Evolutionary conservation across 768 basidiomycete species (phyloP), one percentile per base, ranked within the genome.

Genomic region (Auricularia heimuer): DNA sequence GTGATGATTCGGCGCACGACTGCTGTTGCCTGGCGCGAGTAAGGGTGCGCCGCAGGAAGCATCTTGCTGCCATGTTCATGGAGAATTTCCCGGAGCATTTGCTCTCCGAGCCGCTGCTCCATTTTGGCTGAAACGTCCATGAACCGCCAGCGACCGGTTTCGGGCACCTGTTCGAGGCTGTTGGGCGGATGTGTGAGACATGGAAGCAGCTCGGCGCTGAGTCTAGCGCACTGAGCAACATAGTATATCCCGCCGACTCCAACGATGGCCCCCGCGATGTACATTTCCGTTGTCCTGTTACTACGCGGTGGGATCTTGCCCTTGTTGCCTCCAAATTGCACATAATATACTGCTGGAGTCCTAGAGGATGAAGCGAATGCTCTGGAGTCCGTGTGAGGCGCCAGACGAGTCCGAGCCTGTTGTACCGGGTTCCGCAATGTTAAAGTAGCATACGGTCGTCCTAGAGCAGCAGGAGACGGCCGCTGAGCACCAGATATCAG

Each of bases 121-220:
- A 74, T 75, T 62, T 78, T 77, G 0, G 81, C 80, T 51, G 81
- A 81, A 3, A 87, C 80, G 71, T 90, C 88, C 84, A 98, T 96
- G 73, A 95, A 97, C 24, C 95, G 76, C 83, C 88, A 88, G 64
- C 95, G 77, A 0, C 93, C 92, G 0, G 92, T 95, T 72, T 94
- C 88, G 2, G 89, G 86, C 0, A 93, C 90, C 71, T 83, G 81
- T 72, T 98, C 94, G 34, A 95, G 79, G 70, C 92, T 94, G 67
- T n/a, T 45, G 33, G 29, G 54, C 4, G 24, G 8, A 29, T 60
- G 24, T 29, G 4, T 29, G 16, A 60, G 34, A 29, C 6, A 7
- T 51, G 10, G 47, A 60, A 29, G 29, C 24, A 7, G 24, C 29
- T 60, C 11, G 56, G 36, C 6, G 18, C 4, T 12, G 29, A 35